These are phyloP conservation scores for Furcasterigmium sp. DNA, from an alignment of 2,329 filamentous ascomycete species.

Conservation along the genomic window DNA sequence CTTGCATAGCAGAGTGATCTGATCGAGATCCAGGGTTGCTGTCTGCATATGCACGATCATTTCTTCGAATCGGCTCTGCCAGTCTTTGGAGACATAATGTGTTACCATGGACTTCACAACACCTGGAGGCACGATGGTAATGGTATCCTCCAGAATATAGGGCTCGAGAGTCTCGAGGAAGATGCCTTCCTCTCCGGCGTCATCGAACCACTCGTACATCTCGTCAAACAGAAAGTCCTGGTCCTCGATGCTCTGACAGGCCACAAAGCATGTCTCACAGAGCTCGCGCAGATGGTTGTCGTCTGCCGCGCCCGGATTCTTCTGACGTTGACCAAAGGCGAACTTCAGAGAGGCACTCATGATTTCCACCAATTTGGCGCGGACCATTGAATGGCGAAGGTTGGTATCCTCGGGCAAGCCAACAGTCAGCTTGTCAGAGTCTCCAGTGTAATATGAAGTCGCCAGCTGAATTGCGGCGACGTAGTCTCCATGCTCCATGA, in stretches of 20 bases:
- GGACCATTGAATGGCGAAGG: constrained; percentile 74
- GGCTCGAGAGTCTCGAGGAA: constrained; percentile 88
- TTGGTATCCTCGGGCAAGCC: constrained; percentile 80
- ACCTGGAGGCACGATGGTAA: constrained; percentile 71
- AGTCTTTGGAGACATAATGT: constrained; percentile 71
- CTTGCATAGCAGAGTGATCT: constrained; percentile 86
- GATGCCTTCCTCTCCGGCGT: constrained; percentile 63
- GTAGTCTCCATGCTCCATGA: constrained; percentile 97
- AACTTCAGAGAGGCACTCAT: constrained; percentile 89
- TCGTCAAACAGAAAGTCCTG: constrained; percentile 85
- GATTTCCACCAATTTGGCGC: constrained; percentile 86
- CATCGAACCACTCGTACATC: constrained; percentile 85
- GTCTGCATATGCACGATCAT: constrained; percentile 93
- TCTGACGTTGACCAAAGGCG: constrained; percentile 66
- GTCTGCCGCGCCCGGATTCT: constrained; percentile 36
- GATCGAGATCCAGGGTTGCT: constrained; percentile 85
- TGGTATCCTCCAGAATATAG: constrained; percentile 73
- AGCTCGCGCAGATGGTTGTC: constrained; percentile 67
- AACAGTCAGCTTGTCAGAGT: constrained; percentile 90
- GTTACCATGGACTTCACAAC: constrained; percentile 82
- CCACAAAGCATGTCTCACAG: constrained; percentile 75
- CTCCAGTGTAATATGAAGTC: constrained; percentile 85
- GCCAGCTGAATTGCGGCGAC: constrained; percentile 86
- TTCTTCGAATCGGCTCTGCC: constrained; percentile 79
- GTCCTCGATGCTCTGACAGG: constrained; percentile 73